These are phyloP conservation scores for Lasiodiplodia gonubiensis DNA, from an alignment of 2,329 filamentous ascomycete genomes.

Conservation along the genomic window DNA sequence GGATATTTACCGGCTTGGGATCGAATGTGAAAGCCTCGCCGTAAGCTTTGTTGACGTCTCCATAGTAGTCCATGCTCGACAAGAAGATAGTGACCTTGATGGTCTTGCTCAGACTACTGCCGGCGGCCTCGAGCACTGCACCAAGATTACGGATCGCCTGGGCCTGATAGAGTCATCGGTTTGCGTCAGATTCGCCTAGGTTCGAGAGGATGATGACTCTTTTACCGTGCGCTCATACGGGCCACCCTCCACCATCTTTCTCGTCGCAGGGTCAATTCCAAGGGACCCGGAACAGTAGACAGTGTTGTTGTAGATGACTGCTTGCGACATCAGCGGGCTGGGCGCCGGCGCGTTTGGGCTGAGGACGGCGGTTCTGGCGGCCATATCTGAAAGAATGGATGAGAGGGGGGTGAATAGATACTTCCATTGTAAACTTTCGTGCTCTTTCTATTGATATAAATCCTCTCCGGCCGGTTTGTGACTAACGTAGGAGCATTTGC, in stretches of 20 bases:
- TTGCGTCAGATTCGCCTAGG: neutral
- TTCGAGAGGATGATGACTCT: neutral
- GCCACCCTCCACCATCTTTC: neutral
- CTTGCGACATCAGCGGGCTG: conserved; percentile 4
- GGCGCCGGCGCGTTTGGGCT: neutral
- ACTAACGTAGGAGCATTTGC: neutral
- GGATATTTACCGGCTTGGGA: neutral
- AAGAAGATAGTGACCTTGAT: neutral
- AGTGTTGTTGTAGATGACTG: neutral
- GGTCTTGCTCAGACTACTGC: neutral
- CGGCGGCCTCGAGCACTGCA: neutral
- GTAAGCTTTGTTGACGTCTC: neutral
- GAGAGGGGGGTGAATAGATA: neutral
- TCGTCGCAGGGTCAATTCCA: neutral
- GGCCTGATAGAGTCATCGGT: neutral
- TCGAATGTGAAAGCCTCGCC: neutral
- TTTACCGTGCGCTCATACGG: neutral
- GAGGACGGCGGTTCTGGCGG: neutral
- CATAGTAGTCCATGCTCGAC: neutral
- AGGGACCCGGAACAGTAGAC: neutral
- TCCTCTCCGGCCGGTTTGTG: neutral
- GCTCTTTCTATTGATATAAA: neutral
- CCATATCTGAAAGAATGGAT: neutral
- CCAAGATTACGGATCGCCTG: neutral
- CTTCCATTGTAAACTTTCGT: too few relatives aligned